Evolutionary conservation across 2,329 filamentous ascomycete species (phyloP), one percentile per base, ranked within the genome.

Genomic region (Trichoderma hamatum): DNA sequence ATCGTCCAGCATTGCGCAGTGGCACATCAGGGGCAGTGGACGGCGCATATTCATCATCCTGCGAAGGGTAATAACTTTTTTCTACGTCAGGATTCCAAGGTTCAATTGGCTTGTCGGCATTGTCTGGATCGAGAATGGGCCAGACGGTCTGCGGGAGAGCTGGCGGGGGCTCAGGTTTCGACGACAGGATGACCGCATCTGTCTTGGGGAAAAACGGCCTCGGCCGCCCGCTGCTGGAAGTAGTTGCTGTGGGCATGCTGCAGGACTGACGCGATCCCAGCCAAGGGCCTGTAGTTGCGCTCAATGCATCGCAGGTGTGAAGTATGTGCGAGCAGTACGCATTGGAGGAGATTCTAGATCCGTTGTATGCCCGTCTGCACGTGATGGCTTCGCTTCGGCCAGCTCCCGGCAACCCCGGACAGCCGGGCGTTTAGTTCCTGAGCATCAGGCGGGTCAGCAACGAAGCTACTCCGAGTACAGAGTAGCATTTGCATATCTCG

Each of bases 41-140:
- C 21, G 51, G 51, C 21, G 51, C 51, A 19, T 6, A 54, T 19
- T 24, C 51, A 14, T 54, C 51, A 14, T 24, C 21, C 16, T 16
- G 51, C 24, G 24, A 10, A 43, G 39, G 51, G 19, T 54, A 54
- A 28, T 26, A 54, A 6, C 3, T 16, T 9, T 30, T 54, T 28
- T 26, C 26, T 9, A 60, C 21, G 19, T 60, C 58, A 9, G 58
- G 36, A 19, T 24, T 43, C 56, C 58, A 60, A 1, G 46, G 9
- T 21, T 46, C 36, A 16, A 60, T 28, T 5, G 58, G 58, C 58
- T 26, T 60, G 19, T 60, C 58, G 24, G 26, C 24, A 60, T 60
- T 60, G 36, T 60, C 58, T 19, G 58, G 58, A 60, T 60, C 58
- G 36, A 13, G 21, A 36, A 60, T 34, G 16, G 58, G 58, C 58